A percentile compares a stretch with the other conserved stretches of the same genome.
Evolutionary conservation across 371 early-diverging fungal genomes (phyloP).

Genomic region (Mucor irregularis): DNA sequence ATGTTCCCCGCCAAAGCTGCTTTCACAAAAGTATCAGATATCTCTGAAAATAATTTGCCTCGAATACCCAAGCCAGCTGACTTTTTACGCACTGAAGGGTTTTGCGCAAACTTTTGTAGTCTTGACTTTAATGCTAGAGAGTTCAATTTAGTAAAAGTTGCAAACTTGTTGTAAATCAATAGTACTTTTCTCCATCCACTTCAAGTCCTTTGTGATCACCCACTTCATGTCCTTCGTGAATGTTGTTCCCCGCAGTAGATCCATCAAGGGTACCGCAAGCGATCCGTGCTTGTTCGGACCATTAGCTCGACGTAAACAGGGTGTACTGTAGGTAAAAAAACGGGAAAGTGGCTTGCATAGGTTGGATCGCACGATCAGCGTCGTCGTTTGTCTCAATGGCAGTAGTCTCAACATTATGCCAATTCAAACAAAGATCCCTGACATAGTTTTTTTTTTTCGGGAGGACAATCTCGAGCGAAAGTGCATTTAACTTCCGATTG

Average conservation of each 20-base stretch:
- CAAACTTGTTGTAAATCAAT: neutral
- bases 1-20: slow-evolving; percentile 15
- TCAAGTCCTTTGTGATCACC: neutral
- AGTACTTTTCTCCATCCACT: slow-evolving; percentile 10
- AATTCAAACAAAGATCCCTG: too few species aligned
- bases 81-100: slow-evolving; percentile 20
- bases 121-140: slow-evolving; percentile 1
- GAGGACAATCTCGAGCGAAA: too few species aligned
- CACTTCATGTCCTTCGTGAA: neutral
- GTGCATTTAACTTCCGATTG: too few species aligned
- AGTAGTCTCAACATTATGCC: neutral
- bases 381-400: neutral
- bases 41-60: slow-evolving; percentile 17
- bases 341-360: neutral
- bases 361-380: neutral
- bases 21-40: slow-evolving; percentile 21
- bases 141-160: neutral
- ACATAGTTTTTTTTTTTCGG: too few species aligned
- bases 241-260: neutral
- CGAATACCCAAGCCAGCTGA: slow-evolving; percentile 26
- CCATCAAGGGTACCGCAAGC: neutral
- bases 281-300: neutral
- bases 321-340: neutral
- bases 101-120: slow-evolving; percentile 8
- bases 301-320: neutral